Base-by-base conservation (phyloP, 306 rosid genomes). In the Sechiopsis laciniata region DNA sequence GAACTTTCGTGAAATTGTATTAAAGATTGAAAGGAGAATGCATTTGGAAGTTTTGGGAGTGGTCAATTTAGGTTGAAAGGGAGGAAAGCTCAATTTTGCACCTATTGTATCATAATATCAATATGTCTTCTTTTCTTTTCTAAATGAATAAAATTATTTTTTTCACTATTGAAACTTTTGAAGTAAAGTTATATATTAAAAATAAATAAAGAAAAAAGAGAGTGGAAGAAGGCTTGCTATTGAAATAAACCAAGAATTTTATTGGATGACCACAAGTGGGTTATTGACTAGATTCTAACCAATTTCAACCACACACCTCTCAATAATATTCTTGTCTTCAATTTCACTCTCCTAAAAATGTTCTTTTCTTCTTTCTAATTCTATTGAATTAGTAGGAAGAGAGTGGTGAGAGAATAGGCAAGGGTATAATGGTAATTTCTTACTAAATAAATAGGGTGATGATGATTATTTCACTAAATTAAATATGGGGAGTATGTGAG, bases 281-380 rank as follows among this genome's bases (percentile, higher is more conserved):
- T 6, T 68, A 16, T 68, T 68, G 73, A 68, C 73, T 46, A 20
- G 56, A 68, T 68, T 68, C 73, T 48, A 2, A 40, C 20, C 7
- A 24, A 68, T 68, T 21, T 68, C 56, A 68, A 68, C 73, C 73
- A 46, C 57, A 46, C 73, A 68, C 40, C 26, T 48, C 73, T 26
- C 56, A 45, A 7, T n/a, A 16, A 66, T 67, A 48, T 68, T 21
- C 73, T 48, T 68, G 17, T 40, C 46, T 40, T 48, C 56, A 68
- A 2, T 68, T 8, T 68, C 56, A 48, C 73, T 20, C 73, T 45
- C 17, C 11, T 46, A 48, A 21, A 19, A 45, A 68, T 68, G 73
- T 46, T 67, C 19, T 16, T 15, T 40, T 40, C 46, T 45, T 3
- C 72, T 66, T 17, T 66, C 54, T 42, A 40, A 42, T 42, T 42